These are phyloP conservation scores for Thielaviopsis punctulata DNA, from an alignment of 2,329 filamentous ascomycete genomes.

Conservation along the genomic window DNA sequence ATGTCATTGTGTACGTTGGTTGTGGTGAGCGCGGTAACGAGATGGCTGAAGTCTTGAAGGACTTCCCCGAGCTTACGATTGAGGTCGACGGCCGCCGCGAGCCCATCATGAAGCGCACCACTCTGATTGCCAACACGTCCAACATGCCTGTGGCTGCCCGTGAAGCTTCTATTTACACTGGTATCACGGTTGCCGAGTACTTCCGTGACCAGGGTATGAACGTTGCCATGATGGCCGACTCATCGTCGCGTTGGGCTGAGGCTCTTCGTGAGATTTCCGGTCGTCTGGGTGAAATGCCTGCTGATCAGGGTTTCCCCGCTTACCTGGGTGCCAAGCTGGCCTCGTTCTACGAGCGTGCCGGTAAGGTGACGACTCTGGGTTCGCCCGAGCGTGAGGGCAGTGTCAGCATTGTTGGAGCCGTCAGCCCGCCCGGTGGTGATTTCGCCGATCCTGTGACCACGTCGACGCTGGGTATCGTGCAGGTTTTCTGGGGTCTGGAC, in stretches of 20 bases:
- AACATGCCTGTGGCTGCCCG: conserved; percentile 99
- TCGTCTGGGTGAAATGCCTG: conserved; percentile 98
- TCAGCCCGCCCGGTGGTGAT: conserved; percentile 94
- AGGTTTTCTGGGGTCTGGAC: conserved; percentile 99
- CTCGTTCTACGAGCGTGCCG: conserved; percentile 97
- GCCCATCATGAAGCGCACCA: conserved; percentile 99
- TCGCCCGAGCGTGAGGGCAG: conserved; percentile 78
- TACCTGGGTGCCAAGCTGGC: conserved; percentile 94
- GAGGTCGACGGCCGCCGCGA: conserved; percentile 87
- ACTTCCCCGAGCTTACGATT: conserved; percentile 96
- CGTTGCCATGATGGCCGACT: conserved; percentile 99
- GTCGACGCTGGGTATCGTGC: conserved; percentile 87
- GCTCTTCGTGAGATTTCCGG: conserved; percentile 96
- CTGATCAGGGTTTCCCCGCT: conserved; percentile 97
- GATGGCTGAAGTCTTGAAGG: conserved; percentile 99
- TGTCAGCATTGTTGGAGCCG: conserved; percentile 94
- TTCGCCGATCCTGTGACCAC: conserved; percentile 96
- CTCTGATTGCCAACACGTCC: conserved; percentile 94
- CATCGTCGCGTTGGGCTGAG: conserved; percentile 94
- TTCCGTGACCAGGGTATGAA: conserved; percentile 94
- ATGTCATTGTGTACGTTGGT: conserved; percentile 96
- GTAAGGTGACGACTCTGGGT: conserved; percentile 68
- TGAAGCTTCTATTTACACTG: conserved; percentile 97
- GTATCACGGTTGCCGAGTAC: conserved; percentile 86
- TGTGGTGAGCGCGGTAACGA: conserved; percentile 89